Evolutionary conservation across 345 rosid genomes (phyloP).

Genomic region (Nasturtium officinale): DNA sequence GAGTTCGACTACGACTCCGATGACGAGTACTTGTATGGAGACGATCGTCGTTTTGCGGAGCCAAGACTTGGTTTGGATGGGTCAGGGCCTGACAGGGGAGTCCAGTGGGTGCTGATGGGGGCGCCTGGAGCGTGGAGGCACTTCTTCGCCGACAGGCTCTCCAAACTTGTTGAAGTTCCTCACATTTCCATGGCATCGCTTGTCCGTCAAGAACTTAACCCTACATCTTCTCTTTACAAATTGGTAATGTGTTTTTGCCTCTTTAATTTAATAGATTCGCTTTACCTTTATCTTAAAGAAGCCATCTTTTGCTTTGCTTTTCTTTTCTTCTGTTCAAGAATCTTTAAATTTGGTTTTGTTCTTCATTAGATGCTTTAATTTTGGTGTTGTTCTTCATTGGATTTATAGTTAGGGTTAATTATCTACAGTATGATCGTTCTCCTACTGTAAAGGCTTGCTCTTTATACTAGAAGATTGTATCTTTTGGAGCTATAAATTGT

Average conservation of each 20-base stretch:
- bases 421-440: neutral
- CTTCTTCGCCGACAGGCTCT: constrained; percentile 76
- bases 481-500: neutral
- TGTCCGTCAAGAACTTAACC: constrained; percentile 79
- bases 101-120: constrained; percentile 94
- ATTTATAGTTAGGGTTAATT: neutral
- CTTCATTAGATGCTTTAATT: neutral
- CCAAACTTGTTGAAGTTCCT: constrained; percentile 84
- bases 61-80: constrained; percentile 47
- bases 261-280: neutral
- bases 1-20: constrained; percentile 56
- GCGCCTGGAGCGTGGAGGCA: constrained; percentile 72
- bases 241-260: constrained; percentile 47
- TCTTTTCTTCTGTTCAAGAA: neutral
- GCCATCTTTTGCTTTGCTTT: neutral
- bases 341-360: neutral
- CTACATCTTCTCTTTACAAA: constrained; percentile 69
- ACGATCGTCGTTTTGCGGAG: constrained; percentile 28
- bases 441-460: neutral
- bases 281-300: neutral
- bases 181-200: constrained; percentile 93
- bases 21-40: constrained; percentile 53
- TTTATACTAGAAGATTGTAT: neutral
- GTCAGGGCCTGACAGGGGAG: constrained; percentile 65
- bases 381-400: too few species aligned